Base-by-base conservation (phyloP, 2,329 filamentous ascomycete species). In the Penicillium hesseltinei region DNA sequence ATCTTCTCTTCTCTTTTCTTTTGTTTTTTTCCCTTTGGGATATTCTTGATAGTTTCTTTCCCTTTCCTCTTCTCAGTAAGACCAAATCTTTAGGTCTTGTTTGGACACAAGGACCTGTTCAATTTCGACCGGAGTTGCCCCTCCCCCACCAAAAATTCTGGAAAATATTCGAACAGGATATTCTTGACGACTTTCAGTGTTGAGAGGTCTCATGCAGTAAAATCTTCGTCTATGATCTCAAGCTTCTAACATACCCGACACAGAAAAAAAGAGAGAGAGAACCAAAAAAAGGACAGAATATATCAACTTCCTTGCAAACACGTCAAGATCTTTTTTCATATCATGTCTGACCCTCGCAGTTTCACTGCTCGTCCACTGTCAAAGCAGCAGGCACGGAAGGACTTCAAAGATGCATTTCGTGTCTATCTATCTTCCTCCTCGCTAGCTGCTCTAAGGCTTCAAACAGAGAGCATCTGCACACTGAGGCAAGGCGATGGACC, bases 351-450 rank as follows among this genome's bases (percentile, higher is more conserved):
- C 17, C 49, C 63, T 48, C 71, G 73, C 54, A 70, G 69, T 58
- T 85, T 84, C 62, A 82, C 80, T 15, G 78, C 84, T 59, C 81
- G 84, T 52, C 82, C 82, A n/a, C 69, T 82, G 60, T 77, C 80
- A 50, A 79, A 78, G 51, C 77, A 78, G 54, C 77, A 78, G 45
- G 71, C 75, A 4, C 73, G 74, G 62, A 75, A 74, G 60, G 78
- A 81, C 23, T 72, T 82, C 27, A 83, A 82, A 65, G 82, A 83
- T 66, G 80, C 82, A 4, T 86, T 87, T 65, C 78, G 84, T n/a
- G 74, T 87, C 38, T 81, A 84, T 63, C 71, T 87, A 10, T 80
- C 83, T 1, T 77, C 79, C 9, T 81, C 83, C 36, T 82, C 83
- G 27, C 75, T 88, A 23, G 77, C 83, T 49, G 75, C 78, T 29